Evolutionary conservation across 495 filamentous ascomycete species (phyloP), one percentile per base, ranked within the genome.

Genomic region (Bryoglossum gracile): DNA sequence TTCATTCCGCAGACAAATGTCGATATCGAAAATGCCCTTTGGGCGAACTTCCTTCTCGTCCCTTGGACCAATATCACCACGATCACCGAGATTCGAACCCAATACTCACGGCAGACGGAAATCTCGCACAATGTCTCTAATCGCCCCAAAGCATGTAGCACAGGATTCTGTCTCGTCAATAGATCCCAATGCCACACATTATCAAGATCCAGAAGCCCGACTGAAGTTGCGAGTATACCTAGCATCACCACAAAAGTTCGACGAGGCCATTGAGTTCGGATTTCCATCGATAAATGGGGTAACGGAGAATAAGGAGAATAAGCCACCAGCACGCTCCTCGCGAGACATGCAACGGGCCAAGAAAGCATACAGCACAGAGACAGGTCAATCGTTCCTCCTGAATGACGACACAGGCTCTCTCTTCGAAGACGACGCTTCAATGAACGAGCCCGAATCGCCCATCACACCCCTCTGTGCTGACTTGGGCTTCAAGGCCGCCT

Each of bases 181-280:
- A 44, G 87, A 91, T 60, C 77, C 85, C 17, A 72, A 75, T 35
- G 85, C 88, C 0, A 77, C 84, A 34, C 83, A 95, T 63, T 95
- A 95, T 57, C 87, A 86, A 62, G 89, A 97, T 52, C 89, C 89
- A 0, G 87, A 95, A 61, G 87, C 89, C 30, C 79, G 91, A 30
- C 66, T 90, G 40, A 94, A 91, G 61, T 68, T 96, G 10, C 82
- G 88, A 2, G 81, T 89, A n/a, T 94, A 89, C 54, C 74, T 94
- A 2, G 84, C 86, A 14, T 96, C 91, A 1, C 86, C 89, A 8
- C 87, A 95, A 53, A 95, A 94, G 61, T 95, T 96, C 50, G 92
- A 97, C 58, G 90, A 96, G 68, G 89, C 87, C 1, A 76, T 95
- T 44, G 87, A 92, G 60, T 95, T 92, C 66, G 90, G 91, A 3